These are phyloP conservation scores for Oryza longistaminata DNA, from an alignment of 176 grass and related monocot species.

Conservation along the genomic window DNA sequence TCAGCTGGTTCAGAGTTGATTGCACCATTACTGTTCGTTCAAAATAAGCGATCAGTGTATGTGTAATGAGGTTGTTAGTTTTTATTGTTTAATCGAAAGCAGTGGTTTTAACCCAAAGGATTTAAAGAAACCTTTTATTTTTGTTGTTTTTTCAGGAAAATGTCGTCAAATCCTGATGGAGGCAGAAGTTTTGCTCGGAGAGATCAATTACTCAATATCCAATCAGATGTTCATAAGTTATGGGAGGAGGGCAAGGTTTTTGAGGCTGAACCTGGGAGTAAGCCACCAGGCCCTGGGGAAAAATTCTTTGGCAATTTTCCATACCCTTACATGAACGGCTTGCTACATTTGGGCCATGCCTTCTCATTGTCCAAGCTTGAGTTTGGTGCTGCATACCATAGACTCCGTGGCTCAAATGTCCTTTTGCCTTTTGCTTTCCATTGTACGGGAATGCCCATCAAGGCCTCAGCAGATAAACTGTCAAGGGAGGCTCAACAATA, in stretches of 20 bases:
- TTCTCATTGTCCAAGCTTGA: too few species aligned
- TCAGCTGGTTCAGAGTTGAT: too few species aligned
- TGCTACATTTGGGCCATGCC: too few species aligned
- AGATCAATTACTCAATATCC: constrained; percentile 46
- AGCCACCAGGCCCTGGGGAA: constrained; percentile 34
- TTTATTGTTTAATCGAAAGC: neutral
- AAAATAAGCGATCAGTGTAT: neutral
- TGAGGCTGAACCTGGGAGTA: constrained; percentile 42
- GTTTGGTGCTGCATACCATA: too few species aligned
- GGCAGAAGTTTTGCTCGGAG: constrained; percentile 50
- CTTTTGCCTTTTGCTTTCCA: neutral
- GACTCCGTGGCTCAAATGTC: too few species aligned
- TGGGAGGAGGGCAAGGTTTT: constrained; percentile 65
- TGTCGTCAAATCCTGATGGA: constrained; percentile 42
- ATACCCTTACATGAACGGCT: too few species aligned
- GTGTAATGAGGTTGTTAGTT: neutral
- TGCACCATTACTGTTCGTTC: neutral
- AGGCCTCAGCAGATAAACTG: constrained; percentile 78
- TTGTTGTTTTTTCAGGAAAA: constrained; percentile 33
- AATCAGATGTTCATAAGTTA: constrained; percentile 31
- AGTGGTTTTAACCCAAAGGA: neutral
- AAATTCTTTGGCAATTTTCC: neutral
- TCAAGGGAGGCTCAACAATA: constrained; percentile 50
- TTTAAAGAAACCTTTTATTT: neutral
- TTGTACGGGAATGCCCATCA: constrained; percentile 89